phyloP scores from a whole-genome alignment of 1,139 yeast genomes.

The Groenewaldozyma sp. region DNA sequence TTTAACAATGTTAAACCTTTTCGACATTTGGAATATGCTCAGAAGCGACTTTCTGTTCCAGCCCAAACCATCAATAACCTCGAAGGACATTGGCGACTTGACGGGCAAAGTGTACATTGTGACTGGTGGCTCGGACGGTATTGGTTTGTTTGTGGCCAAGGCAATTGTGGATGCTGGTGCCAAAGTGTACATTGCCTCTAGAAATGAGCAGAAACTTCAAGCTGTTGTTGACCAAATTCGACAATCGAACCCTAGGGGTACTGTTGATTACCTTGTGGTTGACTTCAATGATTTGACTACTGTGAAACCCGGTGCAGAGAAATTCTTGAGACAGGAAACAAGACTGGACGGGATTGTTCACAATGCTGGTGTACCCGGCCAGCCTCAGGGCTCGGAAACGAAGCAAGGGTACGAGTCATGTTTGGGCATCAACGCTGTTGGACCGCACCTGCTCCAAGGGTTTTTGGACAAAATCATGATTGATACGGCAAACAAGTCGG shows the following conservation, averaged over 20 bases:
- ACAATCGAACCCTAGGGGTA: constrained; percentile 14
- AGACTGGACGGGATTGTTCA: constrained; percentile 26
- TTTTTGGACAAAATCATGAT: constrained; percentile 38
- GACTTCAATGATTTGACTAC: constrained; percentile 41
- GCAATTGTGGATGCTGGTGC: constrained; percentile 20
- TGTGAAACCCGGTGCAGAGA: constrained; percentile 35
- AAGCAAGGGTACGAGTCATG: constrained; percentile 43
- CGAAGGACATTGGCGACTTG: constrained; percentile 37
- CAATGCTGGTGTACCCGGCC: constrained; percentile 41
- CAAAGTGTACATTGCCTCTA: constrained; percentile 23
- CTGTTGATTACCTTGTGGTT: constrained; percentile 19
- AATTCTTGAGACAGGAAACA: constrained; percentile 24
- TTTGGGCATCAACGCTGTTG: constrained; percentile 44
- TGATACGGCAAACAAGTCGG: constrained; percentile 26
- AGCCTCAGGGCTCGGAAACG: constrained; percentile 32
- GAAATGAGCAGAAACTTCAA: constrained; percentile 17
- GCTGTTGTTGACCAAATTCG: constrained; percentile 13
- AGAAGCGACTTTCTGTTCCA: no score
- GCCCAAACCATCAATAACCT: constrained; percentile 28
- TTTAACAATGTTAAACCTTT: no score
- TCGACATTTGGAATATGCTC: no score
- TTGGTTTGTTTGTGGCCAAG: constrained; percentile 21
- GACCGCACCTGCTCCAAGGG: constrained; percentile 42
- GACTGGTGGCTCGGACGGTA: constrained; percentile 27
- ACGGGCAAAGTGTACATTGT: constrained; percentile 31